A percentile compares a stretch with the other conserved stretches of the same genome.
These are phyloP conservation scores for Aspergillus jensenii DNA, from an alignment of 2,329 filamentous ascomycete species.

Conservation along the genomic window DNA sequence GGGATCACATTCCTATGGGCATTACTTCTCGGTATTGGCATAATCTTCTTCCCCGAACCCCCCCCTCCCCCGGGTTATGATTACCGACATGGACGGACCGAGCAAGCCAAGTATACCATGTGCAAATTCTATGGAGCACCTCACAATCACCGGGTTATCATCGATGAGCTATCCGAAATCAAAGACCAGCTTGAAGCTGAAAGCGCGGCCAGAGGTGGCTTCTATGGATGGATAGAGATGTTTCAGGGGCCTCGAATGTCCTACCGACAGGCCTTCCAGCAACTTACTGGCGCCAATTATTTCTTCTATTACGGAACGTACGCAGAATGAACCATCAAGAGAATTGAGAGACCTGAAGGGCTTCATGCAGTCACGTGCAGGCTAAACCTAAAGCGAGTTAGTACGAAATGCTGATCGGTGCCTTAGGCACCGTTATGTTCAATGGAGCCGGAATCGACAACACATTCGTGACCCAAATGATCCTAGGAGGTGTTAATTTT, in stretches of 20 bases:
- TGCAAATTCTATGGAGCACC: slow-evolving; percentile 55
- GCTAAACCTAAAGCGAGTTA: too few relatives aligned
- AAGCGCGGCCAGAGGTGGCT: slow-evolving; percentile 24
- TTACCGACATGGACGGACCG: slow-evolving; percentile 54
- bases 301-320: slow-evolving; percentile 53
- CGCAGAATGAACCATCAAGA: neutral
- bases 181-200: slow-evolving; percentile 52
- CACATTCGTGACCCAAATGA: slow-evolving; percentile 64
- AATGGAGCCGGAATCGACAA: slow-evolving; percentile 63
- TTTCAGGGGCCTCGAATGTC: slow-evolving; percentile 45
- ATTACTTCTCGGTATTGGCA: slow-evolving; percentile 53
- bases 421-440: slow-evolving; percentile 45
- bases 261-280: slow-evolving; percentile 46
- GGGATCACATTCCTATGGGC: slow-evolving; percentile 60
- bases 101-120: slow-evolving; percentile 52
- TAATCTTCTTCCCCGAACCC: slow-evolving; percentile 56
- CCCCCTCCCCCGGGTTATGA: too few relatives aligned
- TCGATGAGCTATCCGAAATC: slow-evolving; percentile 57
- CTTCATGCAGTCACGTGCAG: neutral
- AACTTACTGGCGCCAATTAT: slow-evolving; percentile 46
- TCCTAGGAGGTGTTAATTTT: slow-evolving; percentile 66
- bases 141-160: slow-evolving; percentile 52
- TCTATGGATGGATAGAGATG: slow-evolving; percentile 33
- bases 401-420: neutral
- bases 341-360: neutral